Evolutionary conservation across 805 yeast species (phyloP).

Genomic region (Metschnikowia orientalis): DNA sequence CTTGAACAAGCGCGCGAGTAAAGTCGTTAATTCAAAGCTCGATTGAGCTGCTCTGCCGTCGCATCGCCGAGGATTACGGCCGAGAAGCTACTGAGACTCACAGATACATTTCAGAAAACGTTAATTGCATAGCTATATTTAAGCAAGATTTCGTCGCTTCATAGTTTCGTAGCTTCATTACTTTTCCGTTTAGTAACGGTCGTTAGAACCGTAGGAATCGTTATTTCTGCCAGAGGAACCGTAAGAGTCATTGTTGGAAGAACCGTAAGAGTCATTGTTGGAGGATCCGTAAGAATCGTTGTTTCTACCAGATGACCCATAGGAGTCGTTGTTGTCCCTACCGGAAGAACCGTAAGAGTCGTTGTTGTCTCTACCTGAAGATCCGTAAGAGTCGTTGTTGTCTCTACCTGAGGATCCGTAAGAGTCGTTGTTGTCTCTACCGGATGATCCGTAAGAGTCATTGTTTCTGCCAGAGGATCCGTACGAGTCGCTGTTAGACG

Average conservation of each 20-base stretch:
- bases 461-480: constrained; percentile 1
- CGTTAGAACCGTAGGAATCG: constrained; percentile 2
- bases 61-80: too few relatives aligned
- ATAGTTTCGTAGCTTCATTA: too few relatives aligned
- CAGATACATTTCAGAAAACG: too few relatives aligned
- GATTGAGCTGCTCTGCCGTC: too few relatives aligned
- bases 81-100: too few relatives aligned
- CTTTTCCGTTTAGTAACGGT: neutral
- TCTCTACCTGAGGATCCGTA: constrained; percentile 21
- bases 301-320: constrained; percentile 18
- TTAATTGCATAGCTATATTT: too few relatives aligned
- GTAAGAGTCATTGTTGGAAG: constrained; percentile 19
- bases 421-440: constrained; percentile 10
- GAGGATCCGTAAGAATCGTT: constrained; percentile 24
- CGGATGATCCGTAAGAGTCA: constrained; percentile 20
- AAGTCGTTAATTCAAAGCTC: too few relatives aligned
- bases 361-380: constrained; percentile 14
- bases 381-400: constrained; percentile 19
- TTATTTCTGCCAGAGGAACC: constrained; percentile 14
- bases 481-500: constrained; percentile 19
- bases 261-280: constrained; percentile 21
- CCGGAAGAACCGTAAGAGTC: constrained; percentile 21
- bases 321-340: constrained; percentile 12
- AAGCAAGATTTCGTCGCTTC: too few relatives aligned
- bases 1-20: constrained; percentile 31